Conservation (phyloP, 768 basidiomycete species). For the Termitomyces sp. region DNA sequence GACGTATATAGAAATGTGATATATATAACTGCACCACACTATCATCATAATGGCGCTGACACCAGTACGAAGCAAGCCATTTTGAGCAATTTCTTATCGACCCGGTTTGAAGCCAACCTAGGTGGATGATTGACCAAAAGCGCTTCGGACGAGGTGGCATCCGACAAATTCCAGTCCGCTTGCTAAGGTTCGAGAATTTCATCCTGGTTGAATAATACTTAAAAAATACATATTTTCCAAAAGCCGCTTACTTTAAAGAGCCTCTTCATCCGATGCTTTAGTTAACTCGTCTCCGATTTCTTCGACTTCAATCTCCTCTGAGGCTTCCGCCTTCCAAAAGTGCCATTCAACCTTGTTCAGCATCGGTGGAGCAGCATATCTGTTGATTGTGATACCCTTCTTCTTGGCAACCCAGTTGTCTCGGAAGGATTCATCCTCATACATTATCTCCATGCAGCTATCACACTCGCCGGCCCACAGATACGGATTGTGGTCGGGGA, state of each 20-base stretch:
- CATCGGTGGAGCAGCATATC: slow-evolving; percentile 22
- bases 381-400: slow-evolving; percentile 13
- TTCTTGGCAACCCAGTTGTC: slow-evolving; percentile 26
- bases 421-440: slow-evolving; percentile 25
- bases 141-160: neutral
- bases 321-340: slow-evolving; percentile 18
- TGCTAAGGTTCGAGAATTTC: neutral
- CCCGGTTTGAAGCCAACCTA: neutral
- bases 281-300: slow-evolving; percentile 12
- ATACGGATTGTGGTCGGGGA: slow-evolving; percentile 14
- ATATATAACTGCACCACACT: neutral
- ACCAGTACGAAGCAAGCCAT: neutral
- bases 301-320: slow-evolving; percentile 13
- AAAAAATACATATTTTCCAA: neutral
- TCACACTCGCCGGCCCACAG: slow-evolving; percentile 35
- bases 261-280: neutral
- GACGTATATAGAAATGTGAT: neutral
- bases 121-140: neutral
- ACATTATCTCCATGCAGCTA: slow-evolving; percentile 29
- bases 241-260: neutral
- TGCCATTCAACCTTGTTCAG: slow-evolving; percentile 26
- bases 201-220: neutral
- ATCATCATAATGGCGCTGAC: neutral
- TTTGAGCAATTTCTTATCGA: neutral
- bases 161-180: neutral